Conservation (phyloP, 805 yeast species). For the Lachancea quebecensis region DNA sequence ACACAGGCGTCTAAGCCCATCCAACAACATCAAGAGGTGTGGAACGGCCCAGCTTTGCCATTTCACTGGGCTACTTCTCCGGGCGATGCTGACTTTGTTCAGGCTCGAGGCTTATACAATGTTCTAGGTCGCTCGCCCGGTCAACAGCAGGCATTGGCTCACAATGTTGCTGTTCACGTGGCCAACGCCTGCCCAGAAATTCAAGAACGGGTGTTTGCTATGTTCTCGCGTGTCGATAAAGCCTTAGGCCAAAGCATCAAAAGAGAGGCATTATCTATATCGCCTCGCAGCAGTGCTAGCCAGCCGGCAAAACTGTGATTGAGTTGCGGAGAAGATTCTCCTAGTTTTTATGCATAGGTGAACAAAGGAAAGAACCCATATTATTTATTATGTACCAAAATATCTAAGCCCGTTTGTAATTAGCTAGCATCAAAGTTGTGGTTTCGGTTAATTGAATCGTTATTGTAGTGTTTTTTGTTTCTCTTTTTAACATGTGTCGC, state of each 20-base stretch:
- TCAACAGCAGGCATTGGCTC: constrained; percentile 78
- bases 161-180: constrained; percentile 75
- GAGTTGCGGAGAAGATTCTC: background rate
- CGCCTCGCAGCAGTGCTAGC: constrained; percentile 8
- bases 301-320: constrained; percentile 14
- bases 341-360: background rate
- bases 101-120: constrained; percentile 71
- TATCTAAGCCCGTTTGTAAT: background rate
- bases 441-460: no score
- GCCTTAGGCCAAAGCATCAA: constrained; percentile 62
- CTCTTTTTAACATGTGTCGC: no score
- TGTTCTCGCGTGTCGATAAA: constrained; percentile 67
- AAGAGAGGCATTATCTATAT: constrained; percentile 40
- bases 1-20: constrained; percentile 28
- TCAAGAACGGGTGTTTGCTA: constrained; percentile 71
- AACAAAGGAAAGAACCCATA: no score
- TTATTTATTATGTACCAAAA: no score
- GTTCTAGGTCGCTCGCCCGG: constrained; percentile 72
- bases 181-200: constrained; percentile 61
- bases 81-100: constrained; percentile 66
- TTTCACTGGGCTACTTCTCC: constrained; percentile 71
- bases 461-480: no score
- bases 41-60: constrained; percentile 77
- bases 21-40: constrained; percentile 67
- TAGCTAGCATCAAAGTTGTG: constrained; percentile 3